Base-by-base conservation (phyloP, 2,329 filamentous ascomycete species). In the Pseudogymnoascus sp. region DNA sequence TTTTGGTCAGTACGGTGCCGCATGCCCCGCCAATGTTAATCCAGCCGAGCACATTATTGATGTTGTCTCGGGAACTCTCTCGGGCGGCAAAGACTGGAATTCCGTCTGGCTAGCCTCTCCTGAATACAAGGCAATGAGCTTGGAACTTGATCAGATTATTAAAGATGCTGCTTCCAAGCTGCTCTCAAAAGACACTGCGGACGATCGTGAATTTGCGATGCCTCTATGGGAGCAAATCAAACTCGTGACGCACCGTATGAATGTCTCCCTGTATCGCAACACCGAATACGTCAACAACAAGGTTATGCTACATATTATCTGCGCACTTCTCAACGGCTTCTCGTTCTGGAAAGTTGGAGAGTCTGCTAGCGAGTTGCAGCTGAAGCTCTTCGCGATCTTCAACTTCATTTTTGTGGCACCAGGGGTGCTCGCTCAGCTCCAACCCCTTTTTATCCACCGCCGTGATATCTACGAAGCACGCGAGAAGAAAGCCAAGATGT, bases 141-240 rank as follows among this genome's bases (percentile, higher is more conserved):
- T 78, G 6, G 84, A 90, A 65, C 88, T 92, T 3, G 81, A 88
- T 39, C 74, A 74, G 1, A 82, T 90, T 64, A 81, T 85, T 63
- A 69, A 76, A 1, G 80, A 82, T 3, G 82, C 86, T 0, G 77
- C 78, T 0, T 63, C 75, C 15, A 77, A 75, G 64, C 71, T 77
- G 1, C 70, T 73, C 0, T 57, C 59, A 0, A 75, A 71, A 60
- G 75, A 69, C 64, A 65, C 69, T 62, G 75, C 78, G 15, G 76
- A 79, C 59, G 88, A 82, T 62, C 78, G 84, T 58, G 88, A 91
- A 71, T 93, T 91, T 64, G 89, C 90, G 0, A 85, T 84, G 6
- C 80, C 87, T 0, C 82, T 91, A 64, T 75, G 70, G 66, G 73
- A 80, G 35, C 90, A 93, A 71, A 74, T 85, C 41, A 82, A 78